Percentiles rank a stretch among this genome's conserved stretches.
Conservation (phyloP, 2,329 filamentous ascomycete species). For the Aspergillus neoniger region DNA sequence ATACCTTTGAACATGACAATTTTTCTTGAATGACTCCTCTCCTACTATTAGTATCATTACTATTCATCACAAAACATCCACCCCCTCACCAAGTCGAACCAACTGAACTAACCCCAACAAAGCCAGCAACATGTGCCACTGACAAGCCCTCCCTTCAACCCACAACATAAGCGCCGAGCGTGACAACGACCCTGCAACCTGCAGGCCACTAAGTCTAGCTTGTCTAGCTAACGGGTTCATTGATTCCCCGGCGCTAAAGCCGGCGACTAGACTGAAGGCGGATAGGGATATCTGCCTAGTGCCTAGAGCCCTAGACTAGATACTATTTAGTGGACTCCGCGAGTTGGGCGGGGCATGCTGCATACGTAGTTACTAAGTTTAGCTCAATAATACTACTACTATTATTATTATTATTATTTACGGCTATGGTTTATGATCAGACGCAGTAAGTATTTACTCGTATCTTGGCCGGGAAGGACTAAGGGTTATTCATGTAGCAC, state of each 20-base stretch:
- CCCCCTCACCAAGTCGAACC: background rate
- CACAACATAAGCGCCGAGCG: background rate
- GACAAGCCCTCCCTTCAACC: background rate
- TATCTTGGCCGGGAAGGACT: background rate
- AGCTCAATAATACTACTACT: too few species aligned
- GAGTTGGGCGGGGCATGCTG: background rate
- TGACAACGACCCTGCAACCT: background rate
- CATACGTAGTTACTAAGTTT: too few species aligned
- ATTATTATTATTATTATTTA: too few species aligned
- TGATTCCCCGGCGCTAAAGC: background rate
- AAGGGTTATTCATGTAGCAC: too few species aligned
- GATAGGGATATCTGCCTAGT: background rate
- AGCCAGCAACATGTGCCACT: background rate
- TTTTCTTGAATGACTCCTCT: too few species aligned
- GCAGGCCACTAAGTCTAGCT: background rate
- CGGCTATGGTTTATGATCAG: background rate
- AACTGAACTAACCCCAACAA: too few species aligned
- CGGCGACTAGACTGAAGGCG: constrained; percentile 3
- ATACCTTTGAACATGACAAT: background rate
- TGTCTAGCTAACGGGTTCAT: background rate
- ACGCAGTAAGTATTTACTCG: too few species aligned
- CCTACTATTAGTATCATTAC: too few species aligned
- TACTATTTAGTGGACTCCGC: background rate
- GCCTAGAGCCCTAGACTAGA: too few species aligned
- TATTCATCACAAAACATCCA: background rate